Evolutionary conservation across 495 filamentous ascomycete genomes (phyloP), one percentile per base, ranked within the genome.

Genomic region (Aspergillus steynii): DNA sequence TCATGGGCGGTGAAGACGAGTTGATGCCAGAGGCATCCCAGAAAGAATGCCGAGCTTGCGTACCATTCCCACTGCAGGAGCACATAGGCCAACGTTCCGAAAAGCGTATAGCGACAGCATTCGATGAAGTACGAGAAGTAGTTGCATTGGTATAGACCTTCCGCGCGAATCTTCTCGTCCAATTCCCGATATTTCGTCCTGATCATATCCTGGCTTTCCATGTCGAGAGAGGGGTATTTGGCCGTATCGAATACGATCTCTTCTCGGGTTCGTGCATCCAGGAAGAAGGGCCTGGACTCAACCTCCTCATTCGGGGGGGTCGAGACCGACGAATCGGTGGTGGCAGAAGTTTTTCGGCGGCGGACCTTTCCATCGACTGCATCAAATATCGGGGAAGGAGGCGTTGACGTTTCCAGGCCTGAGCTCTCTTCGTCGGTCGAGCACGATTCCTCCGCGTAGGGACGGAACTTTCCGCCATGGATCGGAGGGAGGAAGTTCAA

Each of bases 1-100:
- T 99, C 95, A 79, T 99, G 95, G 63, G 92, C 95, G 5, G 89
- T 88, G 75, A 99, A 99, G 49, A 95, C 90, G 31, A 97, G 84
- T 69, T 99, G 95, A 68, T 99, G 95, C 95, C 95, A 99, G 68
- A 97, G 85, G 51, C 83, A 80, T 25, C 94, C 95, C 48, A 98
- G 79, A 67, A 86, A 94, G 58, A 92, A 77, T 5, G 85, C 93
- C 48, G 89, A 91, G 3, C 78, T 76, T 29, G 74, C 82, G 71
- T 92, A 99, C 90, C 91, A 96, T 14, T 83, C 83, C 69, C 77
- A 77, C 4, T 73, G 82, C 4, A 98, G 80, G 61, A 87, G 87
- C n/a, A 88, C 56, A 29, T 90, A 79, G 52, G 84, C 81, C 42
- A 89, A 74, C 12, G 67, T 65, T 48, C 88, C 88, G n/a, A 97